These are phyloP conservation scores for Pseudogymnoascus sp. DNA, from an alignment of 2,329 filamentous ascomycete species.

Conservation along the genomic window DNA sequence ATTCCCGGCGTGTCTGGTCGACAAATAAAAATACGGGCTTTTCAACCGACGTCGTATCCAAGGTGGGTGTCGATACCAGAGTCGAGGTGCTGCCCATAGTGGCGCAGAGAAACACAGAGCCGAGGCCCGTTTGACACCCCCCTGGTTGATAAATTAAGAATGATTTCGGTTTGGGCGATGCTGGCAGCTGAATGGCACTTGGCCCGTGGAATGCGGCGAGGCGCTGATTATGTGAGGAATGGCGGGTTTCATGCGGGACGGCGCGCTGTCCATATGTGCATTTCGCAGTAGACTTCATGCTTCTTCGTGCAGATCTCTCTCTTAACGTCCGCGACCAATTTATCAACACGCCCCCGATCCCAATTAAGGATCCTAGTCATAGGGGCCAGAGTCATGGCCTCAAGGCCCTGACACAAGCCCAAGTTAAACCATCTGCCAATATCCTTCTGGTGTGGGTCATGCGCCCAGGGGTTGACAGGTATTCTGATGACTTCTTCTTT, in stretches of 20 bases:
- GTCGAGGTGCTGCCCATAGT: background rate
- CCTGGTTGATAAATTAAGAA: background rate
- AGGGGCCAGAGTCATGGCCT: slow-evolving; percentile 64
- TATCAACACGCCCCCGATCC: slow-evolving; percentile 52
- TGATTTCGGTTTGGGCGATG: background rate
- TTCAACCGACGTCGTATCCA: background rate
- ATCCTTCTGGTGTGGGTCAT: slow-evolving; percentile 53
- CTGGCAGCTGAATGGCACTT: background rate
- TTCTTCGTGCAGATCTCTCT: slow-evolving; percentile 60
- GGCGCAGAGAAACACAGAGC: background rate
- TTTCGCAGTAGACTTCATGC: slow-evolving; percentile 63
- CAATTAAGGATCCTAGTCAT: slow-evolving; percentile 58
- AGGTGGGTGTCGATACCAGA: background rate
- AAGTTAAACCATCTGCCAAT: slow-evolving; percentile 80
- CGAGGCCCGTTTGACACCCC: background rate
- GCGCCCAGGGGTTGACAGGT: slow-evolving; percentile 66
- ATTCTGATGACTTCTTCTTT: slow-evolving; percentile 59
- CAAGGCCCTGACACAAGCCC: slow-evolving; percentile 62
- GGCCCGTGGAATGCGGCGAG: background rate
- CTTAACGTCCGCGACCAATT: slow-evolving; percentile 54
- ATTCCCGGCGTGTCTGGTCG: background rate
- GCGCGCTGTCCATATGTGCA: slow-evolving; percentile 38
- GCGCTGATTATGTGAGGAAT: background rate
- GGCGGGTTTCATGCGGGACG: slow-evolving; percentile 15
- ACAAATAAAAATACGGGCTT: background rate